phyloP scores from a whole-genome alignment of 768 basidiomycete species.

The Tulasnella sp. region DNA sequence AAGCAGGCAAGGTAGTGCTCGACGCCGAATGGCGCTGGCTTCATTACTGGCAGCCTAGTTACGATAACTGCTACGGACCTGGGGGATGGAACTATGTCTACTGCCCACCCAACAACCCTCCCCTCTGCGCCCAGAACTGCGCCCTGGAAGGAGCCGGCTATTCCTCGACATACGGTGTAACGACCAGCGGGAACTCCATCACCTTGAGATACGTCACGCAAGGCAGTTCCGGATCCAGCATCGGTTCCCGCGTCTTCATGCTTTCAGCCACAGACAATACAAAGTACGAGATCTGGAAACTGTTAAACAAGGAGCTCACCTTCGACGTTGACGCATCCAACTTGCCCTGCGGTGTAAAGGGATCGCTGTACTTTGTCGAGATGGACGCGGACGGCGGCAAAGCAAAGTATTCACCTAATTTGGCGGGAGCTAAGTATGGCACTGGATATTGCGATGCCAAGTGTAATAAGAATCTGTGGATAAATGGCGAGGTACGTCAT shows the following conservation, averaged over 20 bases:
- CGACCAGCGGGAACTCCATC: constrained; percentile 46
- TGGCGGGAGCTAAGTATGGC: constrained; percentile 55
- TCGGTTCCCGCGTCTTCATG: constrained; percentile 43
- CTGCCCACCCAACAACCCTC: not conserved
- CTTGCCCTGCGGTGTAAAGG: constrained; percentile 57
- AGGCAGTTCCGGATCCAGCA: constrained; percentile 30
- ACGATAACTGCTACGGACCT: not conserved
- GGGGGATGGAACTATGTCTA: not conserved
- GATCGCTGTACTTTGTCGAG: constrained; percentile 55
- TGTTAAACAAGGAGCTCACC: constrained; percentile 55
- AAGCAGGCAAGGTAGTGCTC: not conserved
- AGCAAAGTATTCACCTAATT: constrained; percentile 49
- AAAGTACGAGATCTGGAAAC: constrained; percentile 49
- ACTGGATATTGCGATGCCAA: constrained; percentile 65
- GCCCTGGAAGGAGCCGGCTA: constrained; percentile 41
- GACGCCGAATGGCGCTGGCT: constrained; percentile 7
- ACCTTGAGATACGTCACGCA: constrained; percentile 51
- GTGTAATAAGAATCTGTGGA: constrained; percentile 38
- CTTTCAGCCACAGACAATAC: constrained; percentile 40
- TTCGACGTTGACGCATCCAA: constrained; percentile 58
- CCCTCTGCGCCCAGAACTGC: constrained; percentile 10
- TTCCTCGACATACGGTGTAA: constrained; percentile 51
- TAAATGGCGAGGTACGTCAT: not conserved
- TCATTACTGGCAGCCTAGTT: not conserved
- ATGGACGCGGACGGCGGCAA: constrained; percentile 58